Percentiles rank a stretch among this genome's conserved stretches.
Evolutionary conservation across 495 filamentous ascomycete genomes (phyloP).

Genomic region (Penicillium arizonense): DNA sequence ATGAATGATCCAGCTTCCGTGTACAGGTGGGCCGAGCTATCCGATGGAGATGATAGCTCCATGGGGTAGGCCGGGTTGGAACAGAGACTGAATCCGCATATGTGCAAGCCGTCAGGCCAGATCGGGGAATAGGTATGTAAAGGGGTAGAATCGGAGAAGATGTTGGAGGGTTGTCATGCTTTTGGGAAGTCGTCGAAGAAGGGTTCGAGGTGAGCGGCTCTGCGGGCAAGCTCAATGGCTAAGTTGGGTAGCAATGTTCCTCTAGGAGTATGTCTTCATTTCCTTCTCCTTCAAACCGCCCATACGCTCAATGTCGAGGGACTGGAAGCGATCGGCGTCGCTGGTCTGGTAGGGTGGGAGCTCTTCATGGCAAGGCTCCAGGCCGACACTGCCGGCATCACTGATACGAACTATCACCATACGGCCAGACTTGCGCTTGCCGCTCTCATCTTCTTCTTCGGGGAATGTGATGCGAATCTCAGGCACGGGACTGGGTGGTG

Average conservation of each 20-base stretch:
- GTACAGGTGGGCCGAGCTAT: neutral
- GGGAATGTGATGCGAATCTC: slow-evolving; percentile 99
- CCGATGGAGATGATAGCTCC: neutral
- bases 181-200: slow-evolving; percentile 34
- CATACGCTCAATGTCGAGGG: slow-evolving; percentile 90
- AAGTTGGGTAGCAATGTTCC: slow-evolving; percentile 3
- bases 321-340: slow-evolving; percentile 75
- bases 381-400: slow-evolving; percentile 76
- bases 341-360: slow-evolving; percentile 86
- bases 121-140: slow-evolving; percentile 25
- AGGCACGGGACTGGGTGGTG: slow-evolving; percentile 82
- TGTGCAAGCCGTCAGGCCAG: slow-evolving; percentile 36
- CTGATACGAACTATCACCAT: slow-evolving; percentile 93
- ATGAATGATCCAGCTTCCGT: slow-evolving; percentile 25
- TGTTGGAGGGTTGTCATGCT: slow-evolving; percentile 37
- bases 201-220: slow-evolving; percentile 5
- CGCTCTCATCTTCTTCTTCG: slow-evolving; percentile 84
- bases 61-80: slow-evolving; percentile 7
- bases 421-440: slow-evolving; percentile 78
- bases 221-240: slow-evolving; percentile 9
- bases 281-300: slow-evolving; percentile 91
- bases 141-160: slow-evolving; percentile 18
- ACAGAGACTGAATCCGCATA: slow-evolving; percentile 24
- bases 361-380: slow-evolving; percentile 81
- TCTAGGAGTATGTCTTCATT: slow-evolving; percentile 35